Percentiles rank a stretch among this genome's conserved stretches.
These are phyloP conservation scores for Gossypium sturtianum DNA, from an alignment of 345 rosid species.

Conservation along the genomic window DNA sequence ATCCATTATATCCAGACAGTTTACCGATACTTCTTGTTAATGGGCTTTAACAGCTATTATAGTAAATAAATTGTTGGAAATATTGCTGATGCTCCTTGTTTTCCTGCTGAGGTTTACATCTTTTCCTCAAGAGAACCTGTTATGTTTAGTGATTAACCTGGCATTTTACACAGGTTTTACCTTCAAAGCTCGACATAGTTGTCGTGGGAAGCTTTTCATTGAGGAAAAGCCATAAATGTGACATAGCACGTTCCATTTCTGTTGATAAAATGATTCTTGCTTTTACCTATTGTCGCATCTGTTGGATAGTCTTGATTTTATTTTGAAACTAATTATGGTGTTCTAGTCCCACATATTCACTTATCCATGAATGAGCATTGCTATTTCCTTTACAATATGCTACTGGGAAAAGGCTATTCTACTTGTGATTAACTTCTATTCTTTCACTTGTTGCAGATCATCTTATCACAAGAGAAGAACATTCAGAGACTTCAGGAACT, in stretches of 20 bases:
- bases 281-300: background rate
- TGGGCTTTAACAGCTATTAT: background rate
- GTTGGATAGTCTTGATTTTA: conserved; percentile 3
- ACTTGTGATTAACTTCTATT: background rate
- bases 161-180: background rate
- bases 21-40: background rate
- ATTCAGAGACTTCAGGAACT: conserved; percentile 74
- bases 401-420: background rate
- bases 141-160: background rate
- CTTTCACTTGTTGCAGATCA: conserved; percentile 43
- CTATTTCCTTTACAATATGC: background rate
- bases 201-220: background rate
- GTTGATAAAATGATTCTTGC: background rate
- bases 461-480: conserved; percentile 74
- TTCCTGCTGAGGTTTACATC: background rate
- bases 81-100: background rate
- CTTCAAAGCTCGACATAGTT: background rate
- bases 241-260: background rate
- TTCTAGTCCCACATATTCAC: background rate
- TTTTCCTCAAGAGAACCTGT: background rate
- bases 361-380: background rate
- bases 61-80: background rate
- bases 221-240: too few relatives aligned
- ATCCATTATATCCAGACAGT: background rate
- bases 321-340: background rate